phyloP scores from a whole-genome alignment of 306 rosid genomes.

The Quercus glauca region DNA sequence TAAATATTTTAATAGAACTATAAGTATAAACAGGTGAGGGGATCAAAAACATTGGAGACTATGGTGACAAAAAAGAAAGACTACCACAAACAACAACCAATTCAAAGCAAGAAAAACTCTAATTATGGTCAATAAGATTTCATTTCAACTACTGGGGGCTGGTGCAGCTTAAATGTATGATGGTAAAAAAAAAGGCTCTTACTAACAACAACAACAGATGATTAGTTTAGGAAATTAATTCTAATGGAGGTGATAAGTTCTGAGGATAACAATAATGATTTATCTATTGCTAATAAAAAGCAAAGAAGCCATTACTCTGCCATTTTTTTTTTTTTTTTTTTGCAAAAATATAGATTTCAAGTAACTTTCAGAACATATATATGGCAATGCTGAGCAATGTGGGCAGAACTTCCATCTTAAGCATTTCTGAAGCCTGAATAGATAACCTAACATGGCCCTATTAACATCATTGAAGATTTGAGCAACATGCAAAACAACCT shows the following conservation, averaged over 20 bases:
- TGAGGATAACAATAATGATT: background rate
- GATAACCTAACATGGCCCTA: too few relatives aligned
- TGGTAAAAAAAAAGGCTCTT: background rate
- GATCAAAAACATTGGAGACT: slow-evolving; percentile 3
- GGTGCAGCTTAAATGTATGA: slow-evolving; percentile 6
- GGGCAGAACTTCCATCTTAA: too few relatives aligned
- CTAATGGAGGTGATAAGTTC: background rate
- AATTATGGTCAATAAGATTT: background rate
- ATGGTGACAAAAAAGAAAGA: background rate
- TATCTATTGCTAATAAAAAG: background rate
- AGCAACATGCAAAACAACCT: too few relatives aligned
- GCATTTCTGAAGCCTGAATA: too few relatives aligned
- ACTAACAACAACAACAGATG: background rate
- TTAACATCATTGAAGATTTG: too few relatives aligned
- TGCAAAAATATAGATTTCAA: background rate
- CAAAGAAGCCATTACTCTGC: background rate
- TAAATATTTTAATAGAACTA: background rate
- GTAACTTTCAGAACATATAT: background rate
- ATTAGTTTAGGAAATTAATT: background rate
- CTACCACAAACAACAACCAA: slow-evolving; percentile 11
- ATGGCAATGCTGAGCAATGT: background rate
- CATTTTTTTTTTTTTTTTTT: too few relatives aligned
- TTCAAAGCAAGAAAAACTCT: background rate
- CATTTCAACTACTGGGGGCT: background rate
- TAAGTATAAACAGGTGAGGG: background rate